These are phyloP conservation scores for Volvariella surrecta DNA, from an alignment of 1,284 basidiomycete species.

Conservation along the genomic window DNA sequence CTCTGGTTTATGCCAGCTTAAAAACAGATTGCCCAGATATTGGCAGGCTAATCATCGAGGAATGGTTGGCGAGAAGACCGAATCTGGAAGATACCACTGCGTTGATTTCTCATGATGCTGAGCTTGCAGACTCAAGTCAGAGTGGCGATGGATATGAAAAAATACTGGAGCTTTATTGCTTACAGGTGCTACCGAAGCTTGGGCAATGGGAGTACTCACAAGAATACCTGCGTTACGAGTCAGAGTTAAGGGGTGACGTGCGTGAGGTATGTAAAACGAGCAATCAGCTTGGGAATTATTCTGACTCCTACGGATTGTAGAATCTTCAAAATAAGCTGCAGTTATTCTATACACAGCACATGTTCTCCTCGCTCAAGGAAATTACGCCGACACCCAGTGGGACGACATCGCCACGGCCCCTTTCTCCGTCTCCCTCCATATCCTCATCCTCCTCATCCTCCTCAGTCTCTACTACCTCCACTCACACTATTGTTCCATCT, in stretches of 20 bases:
- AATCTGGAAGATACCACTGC: slow-evolving; percentile 16
- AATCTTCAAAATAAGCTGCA: slow-evolving; percentile 33
- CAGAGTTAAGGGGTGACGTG: slow-evolving; percentile 41
- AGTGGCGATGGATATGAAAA: slow-evolving; percentile 53
- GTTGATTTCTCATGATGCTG: slow-evolving; percentile 13
- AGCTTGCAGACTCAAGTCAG: slow-evolving; percentile 17
- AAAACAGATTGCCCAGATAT: slow-evolving; percentile 53
- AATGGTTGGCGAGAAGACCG: slow-evolving; percentile 58
- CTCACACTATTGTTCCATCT: slow-evolving; percentile 44
- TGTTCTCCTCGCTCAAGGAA: slow-evolving; percentile 12
- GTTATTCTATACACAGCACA: slow-evolving; percentile 26
- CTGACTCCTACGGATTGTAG: background rate
- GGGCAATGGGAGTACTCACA: slow-evolving; percentile 71
- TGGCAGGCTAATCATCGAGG: slow-evolving; percentile 59
- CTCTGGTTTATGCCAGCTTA: slow-evolving; percentile 59
- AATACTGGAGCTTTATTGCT: slow-evolving; percentile 64
- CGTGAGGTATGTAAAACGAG: slow-evolving; percentile 38
- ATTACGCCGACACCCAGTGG: slow-evolving; percentile 11
- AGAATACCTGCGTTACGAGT: slow-evolving; percentile 66
- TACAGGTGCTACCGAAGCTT: slow-evolving; percentile 61
- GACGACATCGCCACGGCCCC: slow-evolving; percentile 24
- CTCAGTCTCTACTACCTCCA: slow-evolving; percentile 47
- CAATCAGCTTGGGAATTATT: slow-evolving; percentile 4
- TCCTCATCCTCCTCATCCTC: slow-evolving; percentile 46
- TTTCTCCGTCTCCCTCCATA: slow-evolving; percentile 40